These are phyloP conservation scores for Poronia punctata DNA, from an alignment of 495 filamentous ascomycete species.

Conservation along the genomic window DNA sequence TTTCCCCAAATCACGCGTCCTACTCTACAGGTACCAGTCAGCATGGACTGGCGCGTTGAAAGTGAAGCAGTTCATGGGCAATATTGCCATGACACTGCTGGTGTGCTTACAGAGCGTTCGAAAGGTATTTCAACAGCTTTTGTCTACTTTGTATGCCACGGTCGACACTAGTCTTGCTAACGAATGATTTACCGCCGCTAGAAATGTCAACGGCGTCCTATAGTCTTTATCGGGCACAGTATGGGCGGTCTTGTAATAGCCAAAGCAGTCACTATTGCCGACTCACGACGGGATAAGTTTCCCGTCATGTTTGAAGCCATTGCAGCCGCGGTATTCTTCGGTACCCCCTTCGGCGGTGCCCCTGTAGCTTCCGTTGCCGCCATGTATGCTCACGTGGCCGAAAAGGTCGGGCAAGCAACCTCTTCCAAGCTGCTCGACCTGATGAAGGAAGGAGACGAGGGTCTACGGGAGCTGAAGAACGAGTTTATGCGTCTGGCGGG, in stretches of 20 bases:
- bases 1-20: slow-evolving; percentile 23
- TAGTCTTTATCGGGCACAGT: slow-evolving; percentile 61
- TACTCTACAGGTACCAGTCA: slow-evolving; percentile 28
- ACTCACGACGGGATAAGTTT: slow-evolving; percentile 21
- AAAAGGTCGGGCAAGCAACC: slow-evolving; percentile 19
- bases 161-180: slow-evolving; percentile 12
- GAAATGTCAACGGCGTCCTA: slow-evolving; percentile 46
- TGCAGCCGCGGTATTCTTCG: slow-evolving; percentile 29
- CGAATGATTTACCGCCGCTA: background rate
- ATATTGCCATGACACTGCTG: slow-evolving; percentile 24
- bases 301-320: slow-evolving; percentile 30
- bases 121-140: slow-evolving; percentile 12
- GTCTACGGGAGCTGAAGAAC: slow-evolving; percentile 24
- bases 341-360: slow-evolving; percentile 31
- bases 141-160: too few relatives aligned
- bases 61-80: slow-evolving; percentile 28
- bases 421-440: slow-evolving; percentile 27
- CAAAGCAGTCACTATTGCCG: slow-evolving; percentile 29
- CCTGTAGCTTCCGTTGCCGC: slow-evolving; percentile 19
- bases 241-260: slow-evolving; percentile 58
- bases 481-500: slow-evolving; percentile 26
- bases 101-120: slow-evolving; percentile 20
- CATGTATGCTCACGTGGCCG: slow-evolving; percentile 24
- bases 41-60: slow-evolving; percentile 24
- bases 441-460: slow-evolving; percentile 26